Evolutionary conservation across 1,284 basidiomycete species (phyloP).

Genomic region (Neolentinus lepideus): DNA sequence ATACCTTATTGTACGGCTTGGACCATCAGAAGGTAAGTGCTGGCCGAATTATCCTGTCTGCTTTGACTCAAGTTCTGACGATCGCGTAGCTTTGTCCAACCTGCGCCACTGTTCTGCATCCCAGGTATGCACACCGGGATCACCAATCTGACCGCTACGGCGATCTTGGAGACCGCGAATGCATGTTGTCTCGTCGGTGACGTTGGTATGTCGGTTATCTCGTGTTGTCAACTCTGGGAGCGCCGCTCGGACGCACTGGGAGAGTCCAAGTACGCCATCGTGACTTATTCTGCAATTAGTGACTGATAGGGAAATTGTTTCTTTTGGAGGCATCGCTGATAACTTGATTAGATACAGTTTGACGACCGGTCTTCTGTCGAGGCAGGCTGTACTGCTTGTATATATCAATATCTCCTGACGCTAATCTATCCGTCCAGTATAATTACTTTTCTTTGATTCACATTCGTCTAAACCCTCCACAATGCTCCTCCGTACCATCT

Average conservation of each 20-base stretch:
- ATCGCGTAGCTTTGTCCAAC: neutral
- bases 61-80: neutral
- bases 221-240: neutral
- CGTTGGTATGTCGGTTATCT: neutral
- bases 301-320: neutral
- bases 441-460: neutral
- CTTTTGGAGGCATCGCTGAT: neutral
- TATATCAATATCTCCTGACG: neutral
- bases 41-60: neutral
- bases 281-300: neutral
- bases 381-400: neutral
- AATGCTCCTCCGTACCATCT: neutral
- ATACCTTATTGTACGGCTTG: too few species aligned
- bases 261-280: neutral
- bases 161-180: neutral
- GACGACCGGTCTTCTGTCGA: neutral
- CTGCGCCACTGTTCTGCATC: neutral
- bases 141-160: neutral
- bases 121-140: neutral
- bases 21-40: neutral
- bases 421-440: neutral
- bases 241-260: neutral
- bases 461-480: neutral
- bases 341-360: neutral
- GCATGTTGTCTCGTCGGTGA: neutral